Percentiles rank a stretch among this genome's conserved stretches.
Conservation (phyloP, 2,329 filamentous ascomycete genomes). For the Cercospora janseana region DNA sequence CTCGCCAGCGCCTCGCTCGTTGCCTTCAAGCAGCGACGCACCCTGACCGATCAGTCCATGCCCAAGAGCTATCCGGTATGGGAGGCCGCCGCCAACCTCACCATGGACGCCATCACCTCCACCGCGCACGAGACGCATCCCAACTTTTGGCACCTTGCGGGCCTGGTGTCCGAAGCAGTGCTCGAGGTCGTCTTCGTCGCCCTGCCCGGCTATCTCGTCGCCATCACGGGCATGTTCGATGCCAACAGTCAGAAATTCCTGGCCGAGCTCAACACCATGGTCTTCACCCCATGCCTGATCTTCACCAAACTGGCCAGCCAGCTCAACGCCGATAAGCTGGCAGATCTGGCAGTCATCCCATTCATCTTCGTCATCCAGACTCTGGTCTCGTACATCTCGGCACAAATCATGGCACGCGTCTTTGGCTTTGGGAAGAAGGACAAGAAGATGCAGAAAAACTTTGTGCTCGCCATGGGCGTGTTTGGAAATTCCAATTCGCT, state of each 20-base stretch:
- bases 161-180: constrained; percentile 92
- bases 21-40: constrained; percentile 41
- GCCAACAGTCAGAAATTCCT: constrained; percentile 95
- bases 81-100: constrained; percentile 35
- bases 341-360: constrained; percentile 91
- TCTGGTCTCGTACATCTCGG: constrained; percentile 76
- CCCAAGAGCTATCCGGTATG: constrained; percentile 33
- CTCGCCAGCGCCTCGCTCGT: constrained; percentile 37
- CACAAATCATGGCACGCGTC: constrained; percentile 65
- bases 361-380: constrained; percentile 89
- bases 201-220: constrained; percentile 89
- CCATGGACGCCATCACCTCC: constrained; percentile 26
- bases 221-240: constrained; percentile 86
- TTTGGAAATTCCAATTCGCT: constrained; percentile 99
- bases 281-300: constrained; percentile 96
- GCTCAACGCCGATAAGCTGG: constrained; percentile 83
- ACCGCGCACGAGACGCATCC: constrained; percentile 48
- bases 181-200: constrained; percentile 94
- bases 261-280: constrained; percentile 90
- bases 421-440: constrained; percentile 62
- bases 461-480: constrained; percentile 93
- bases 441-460: constrained; percentile 78
- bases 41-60: constrained; percentile 21
- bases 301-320: constrained; percentile 97
- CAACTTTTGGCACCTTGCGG: constrained; percentile 65